Percentiles rank a stretch among this genome's conserved stretches.
These are phyloP conservation scores for Candida vartiovaarae DNA, from an alignment of 805 yeast genomes.

Conservation along the genomic window DNA sequence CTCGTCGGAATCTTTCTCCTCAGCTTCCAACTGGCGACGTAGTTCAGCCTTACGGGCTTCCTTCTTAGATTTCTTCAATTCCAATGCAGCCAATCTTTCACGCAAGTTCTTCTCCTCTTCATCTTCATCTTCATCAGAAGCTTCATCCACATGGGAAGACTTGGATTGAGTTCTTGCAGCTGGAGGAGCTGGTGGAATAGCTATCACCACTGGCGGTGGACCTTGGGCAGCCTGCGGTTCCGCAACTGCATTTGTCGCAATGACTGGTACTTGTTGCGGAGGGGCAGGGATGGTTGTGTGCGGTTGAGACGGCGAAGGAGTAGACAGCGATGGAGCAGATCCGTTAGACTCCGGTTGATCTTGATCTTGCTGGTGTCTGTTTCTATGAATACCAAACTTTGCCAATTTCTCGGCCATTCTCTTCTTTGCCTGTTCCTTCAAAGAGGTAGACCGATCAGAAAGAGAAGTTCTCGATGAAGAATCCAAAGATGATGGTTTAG, in stretches of 20 bases:
- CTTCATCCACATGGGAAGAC: constrained; percentile 22
- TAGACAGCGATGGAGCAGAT: neutral
- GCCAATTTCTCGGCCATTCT: constrained; percentile 72
- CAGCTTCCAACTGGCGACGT: constrained; percentile 49
- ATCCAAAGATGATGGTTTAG: constrained; percentile 3
- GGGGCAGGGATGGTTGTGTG: neutral
- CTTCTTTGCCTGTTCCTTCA: constrained; percentile 73
- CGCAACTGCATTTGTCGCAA: neutral
- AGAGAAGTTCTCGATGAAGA: too few relatives aligned
- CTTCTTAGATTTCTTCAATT: constrained; percentile 46
- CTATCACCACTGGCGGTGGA: constrained; percentile 2
- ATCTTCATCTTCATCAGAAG: constrained; percentile 42
- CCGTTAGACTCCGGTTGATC: neutral
- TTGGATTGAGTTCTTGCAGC: constrained; percentile 2
- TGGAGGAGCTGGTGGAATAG: constrained; percentile 9
- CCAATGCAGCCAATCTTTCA: constrained; percentile 32
- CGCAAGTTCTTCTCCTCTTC: constrained; percentile 41
- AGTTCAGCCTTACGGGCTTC: constrained; percentile 54
- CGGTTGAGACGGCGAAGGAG: constrained; percentile 5
- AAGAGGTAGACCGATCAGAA: constrained; percentile 18
- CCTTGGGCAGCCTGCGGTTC: neutral
- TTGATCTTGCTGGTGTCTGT: too few relatives aligned
- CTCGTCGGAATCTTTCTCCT: constrained; percentile 28
- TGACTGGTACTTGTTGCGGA: neutral
- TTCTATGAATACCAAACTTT: constrained; percentile 43